Evolutionary conservation across 2,329 filamentous ascomycete genomes (phyloP), one percentile per base, ranked within the genome.

Genomic region (Monilinia fructigena): DNA sequence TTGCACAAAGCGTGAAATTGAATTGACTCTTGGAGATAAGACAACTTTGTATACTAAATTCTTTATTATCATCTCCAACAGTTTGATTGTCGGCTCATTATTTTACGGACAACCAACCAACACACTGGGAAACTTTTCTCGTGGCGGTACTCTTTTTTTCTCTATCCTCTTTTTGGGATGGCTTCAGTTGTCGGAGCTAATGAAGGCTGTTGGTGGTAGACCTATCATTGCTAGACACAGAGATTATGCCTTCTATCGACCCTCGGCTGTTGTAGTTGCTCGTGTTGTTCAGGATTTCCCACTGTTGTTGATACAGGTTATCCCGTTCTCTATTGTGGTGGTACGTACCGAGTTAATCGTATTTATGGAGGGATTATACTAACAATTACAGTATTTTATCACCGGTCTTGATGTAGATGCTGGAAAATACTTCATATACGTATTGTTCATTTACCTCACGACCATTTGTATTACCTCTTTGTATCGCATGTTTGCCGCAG

Each of bases 121-220:
- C 71, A 88, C 86, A 1, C 81, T 79, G 52, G 87, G 87, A 47
- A 84, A 86, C 16, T 90, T 90, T 75, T 79, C 82, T 6, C 81
- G 87, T 70, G 85, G 87, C 8, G 87, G 88, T 75, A 80, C 83
- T 10, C 77, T 86, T 11, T 89, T 90, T 81, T 89, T 89, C 78
- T 86, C 85, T 1, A 86, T 89, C 69, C 75, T 89, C 40, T 88
- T 90, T 77, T 80, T 89, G 82, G 72, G 82, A 66, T 90, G 87
- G 87, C 81, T 95, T 6, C 90, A 93, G 68, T 79, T 96, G 58
- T 86, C 88, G 0, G 91, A 96, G 76, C 81, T 93, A 64, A 92
- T 91, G 83, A 89, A 89, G 70, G 90, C 90, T 55, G 88, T 94
- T 11, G 85, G 85, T 61, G 89, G 91, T 6, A 83, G 91, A 65